Evolutionary conservation across 106 monocot genomes (phyloP).

Genomic region (Dactylorhiza incarnata): DNA sequence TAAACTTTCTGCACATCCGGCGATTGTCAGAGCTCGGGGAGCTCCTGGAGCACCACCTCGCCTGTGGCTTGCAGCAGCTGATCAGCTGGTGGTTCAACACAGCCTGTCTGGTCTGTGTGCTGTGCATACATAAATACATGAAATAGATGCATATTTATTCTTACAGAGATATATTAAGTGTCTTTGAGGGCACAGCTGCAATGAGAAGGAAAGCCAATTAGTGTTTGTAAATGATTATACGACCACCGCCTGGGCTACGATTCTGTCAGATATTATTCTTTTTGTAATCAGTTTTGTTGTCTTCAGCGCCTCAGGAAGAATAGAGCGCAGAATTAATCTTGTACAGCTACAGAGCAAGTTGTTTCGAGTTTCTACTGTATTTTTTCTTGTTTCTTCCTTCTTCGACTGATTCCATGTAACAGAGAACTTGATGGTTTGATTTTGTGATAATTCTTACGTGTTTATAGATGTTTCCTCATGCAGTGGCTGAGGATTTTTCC

Average conservation of each 20-base stretch:
- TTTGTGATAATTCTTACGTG: not conserved
- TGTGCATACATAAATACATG: not conserved
- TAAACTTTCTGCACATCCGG: not conserved
- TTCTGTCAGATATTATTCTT: slow-evolving; percentile 2
- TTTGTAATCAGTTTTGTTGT: not conserved
- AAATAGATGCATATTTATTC: not conserved
- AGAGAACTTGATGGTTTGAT: too few species aligned
- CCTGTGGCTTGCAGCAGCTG: not conserved
- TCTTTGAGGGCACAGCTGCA: not conserved
- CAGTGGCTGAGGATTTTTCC: not conserved
- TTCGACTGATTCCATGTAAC: too few species aligned
- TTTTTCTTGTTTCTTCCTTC: too few species aligned
- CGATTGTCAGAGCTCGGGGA: not conserved
- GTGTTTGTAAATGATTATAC: not conserved
- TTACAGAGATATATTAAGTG: not conserved
- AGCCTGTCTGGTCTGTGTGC: not conserved
- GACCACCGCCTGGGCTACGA: not conserved
- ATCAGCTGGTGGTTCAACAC: slow-evolving; percentile 1
- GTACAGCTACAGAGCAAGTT: not conserved
- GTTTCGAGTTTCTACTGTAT: too few species aligned
- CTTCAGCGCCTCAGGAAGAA: not conserved
- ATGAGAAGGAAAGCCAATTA: not conserved
- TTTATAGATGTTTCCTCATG: not conserved
- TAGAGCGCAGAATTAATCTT: not conserved
- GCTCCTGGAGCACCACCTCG: not conserved